Evolutionary conservation across 139 green algal species (phyloP).

Genomic region (Diplosphaera chodatii): DNA sequence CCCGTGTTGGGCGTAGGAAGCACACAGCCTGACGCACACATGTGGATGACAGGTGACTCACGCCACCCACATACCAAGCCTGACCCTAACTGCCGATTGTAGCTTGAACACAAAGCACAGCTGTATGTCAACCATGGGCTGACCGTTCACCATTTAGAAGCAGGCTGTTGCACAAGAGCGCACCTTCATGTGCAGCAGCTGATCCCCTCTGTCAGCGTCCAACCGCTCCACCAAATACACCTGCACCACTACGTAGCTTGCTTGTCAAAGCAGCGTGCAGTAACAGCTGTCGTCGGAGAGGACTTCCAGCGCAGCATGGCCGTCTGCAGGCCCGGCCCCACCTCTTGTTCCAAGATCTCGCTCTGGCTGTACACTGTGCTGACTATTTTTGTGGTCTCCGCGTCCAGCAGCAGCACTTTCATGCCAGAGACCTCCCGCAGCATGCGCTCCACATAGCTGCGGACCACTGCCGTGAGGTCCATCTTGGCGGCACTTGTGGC

Average conservation of each 20-base stretch:
- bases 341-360: constrained; percentile 86
- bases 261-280: too few relatives aligned
- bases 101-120: too few relatives aligned
- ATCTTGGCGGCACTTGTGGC: constrained; percentile 12
- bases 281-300: too few relatives aligned
- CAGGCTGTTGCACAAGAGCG: too few relatives aligned
- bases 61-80: too few relatives aligned
- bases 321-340: too few relatives aligned
- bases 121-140: neutral
- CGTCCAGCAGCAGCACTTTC: constrained; percentile 89
- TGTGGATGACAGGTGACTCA: too few relatives aligned
- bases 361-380: constrained; percentile 75
- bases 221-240: constrained; percentile 89
- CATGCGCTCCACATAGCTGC: constrained; percentile 48
- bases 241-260: too few relatives aligned
- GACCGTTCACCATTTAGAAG: too few relatives aligned
- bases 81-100: too few relatives aligned
- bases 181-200: constrained; percentile 81
- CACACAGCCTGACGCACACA: constrained; percentile 61
- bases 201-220: constrained; percentile 46
- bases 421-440: constrained; percentile 67
- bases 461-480: constrained; percentile 53
- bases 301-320: too few relatives aligned
- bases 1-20: constrained; percentile 81
- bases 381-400: constrained; percentile 78